A percentile compares a stretch with the other conserved stretches of the same genome.
Conservation (phyloP, 805 yeast genomes). For the Lipomyces yamanashiensis region DNA sequence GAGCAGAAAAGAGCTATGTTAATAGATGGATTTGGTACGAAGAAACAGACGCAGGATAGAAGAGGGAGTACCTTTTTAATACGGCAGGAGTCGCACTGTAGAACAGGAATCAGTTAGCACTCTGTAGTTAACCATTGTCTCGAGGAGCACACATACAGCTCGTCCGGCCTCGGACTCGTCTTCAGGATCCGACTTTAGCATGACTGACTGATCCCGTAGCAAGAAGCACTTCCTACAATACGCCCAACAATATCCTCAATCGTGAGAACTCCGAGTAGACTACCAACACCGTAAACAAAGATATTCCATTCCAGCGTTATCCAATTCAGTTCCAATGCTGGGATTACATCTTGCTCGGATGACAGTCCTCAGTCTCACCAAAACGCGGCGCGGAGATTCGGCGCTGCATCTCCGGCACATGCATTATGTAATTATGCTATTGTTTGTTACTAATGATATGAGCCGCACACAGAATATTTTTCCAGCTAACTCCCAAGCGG, state of each 20-base stretch:
- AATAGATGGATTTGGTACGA: too few species aligned
- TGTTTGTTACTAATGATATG: not conserved
- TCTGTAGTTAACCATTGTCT: not conserved
- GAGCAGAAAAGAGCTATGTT: too few species aligned
- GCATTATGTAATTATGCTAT: not conserved
- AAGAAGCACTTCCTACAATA: not conserved
- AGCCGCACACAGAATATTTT: slow-evolving; percentile 12
- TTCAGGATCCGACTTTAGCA: slow-evolving; percentile 2
- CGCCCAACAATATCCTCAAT: too few species aligned
- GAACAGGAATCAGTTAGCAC: not conserved
- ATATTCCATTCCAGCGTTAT: not conserved
- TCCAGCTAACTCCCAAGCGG: slow-evolving; percentile 5
- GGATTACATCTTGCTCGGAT: not conserved
- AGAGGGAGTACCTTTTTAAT: slow-evolving; percentile 15
- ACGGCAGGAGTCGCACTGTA: slow-evolving; percentile 29
- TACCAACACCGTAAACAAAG: too few species aligned
- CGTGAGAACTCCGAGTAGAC: too few species aligned
- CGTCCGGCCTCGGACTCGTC: slow-evolving; percentile 4
- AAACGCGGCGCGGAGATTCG: slow-evolving; percentile 1
- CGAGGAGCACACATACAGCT: not conserved
- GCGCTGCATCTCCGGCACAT: not conserved
- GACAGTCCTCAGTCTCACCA: too few species aligned
- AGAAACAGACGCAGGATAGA: too few species aligned
- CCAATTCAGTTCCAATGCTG: not conserved
- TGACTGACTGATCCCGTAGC: not conserved